These are phyloP conservation scores for Agaricus subrufescens DNA, from an alignment of 768 basidiomycete species.

Conservation along the genomic window DNA sequence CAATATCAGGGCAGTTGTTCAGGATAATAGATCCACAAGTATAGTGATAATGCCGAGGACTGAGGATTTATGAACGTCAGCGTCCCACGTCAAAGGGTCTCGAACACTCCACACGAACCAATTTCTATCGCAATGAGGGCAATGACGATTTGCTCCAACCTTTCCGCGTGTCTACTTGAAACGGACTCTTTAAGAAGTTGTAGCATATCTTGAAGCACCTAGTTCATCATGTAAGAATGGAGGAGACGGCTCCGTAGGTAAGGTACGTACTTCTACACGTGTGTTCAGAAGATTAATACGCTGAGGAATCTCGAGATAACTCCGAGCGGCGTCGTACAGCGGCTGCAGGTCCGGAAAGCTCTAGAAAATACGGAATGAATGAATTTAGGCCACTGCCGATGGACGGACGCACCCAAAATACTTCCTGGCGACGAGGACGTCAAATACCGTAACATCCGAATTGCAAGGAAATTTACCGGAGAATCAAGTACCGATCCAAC, in stretches of 20 bases:
- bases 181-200: conserved; percentile 93
- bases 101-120: conserved; percentile 34
- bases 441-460: conserved; percentile 4
- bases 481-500: conserved; percentile 97
- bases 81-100: conserved; percentile 1
- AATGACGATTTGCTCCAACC: conserved; percentile 91
- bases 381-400: conserved; percentile 1
- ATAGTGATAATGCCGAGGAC: conserved; percentile 91
- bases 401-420: conserved; percentile 75
- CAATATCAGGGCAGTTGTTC: neutral
- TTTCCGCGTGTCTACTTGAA: conserved; percentile 84
- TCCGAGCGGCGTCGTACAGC: conserved; percentile 87
- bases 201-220: conserved; percentile 97
- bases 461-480: conserved; percentile 45
- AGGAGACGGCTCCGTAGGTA: conserved; percentile 3
- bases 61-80: conserved; percentile 19
- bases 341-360: conserved; percentile 94
- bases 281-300: conserved; percentile 90
- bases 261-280: conserved; percentile 70
- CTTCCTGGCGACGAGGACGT: conserved; percentile 50
- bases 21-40: conserved; percentile 76
- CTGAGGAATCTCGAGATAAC: conserved; percentile 93
- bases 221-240: conserved; percentile 3
- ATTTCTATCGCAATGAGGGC: conserved; percentile 88
- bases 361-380: conserved; percentile 31